phyloP scores from a whole-genome alignment of 2,329 filamentous ascomycete species.

The Ascochyta clinopodiicola region DNA sequence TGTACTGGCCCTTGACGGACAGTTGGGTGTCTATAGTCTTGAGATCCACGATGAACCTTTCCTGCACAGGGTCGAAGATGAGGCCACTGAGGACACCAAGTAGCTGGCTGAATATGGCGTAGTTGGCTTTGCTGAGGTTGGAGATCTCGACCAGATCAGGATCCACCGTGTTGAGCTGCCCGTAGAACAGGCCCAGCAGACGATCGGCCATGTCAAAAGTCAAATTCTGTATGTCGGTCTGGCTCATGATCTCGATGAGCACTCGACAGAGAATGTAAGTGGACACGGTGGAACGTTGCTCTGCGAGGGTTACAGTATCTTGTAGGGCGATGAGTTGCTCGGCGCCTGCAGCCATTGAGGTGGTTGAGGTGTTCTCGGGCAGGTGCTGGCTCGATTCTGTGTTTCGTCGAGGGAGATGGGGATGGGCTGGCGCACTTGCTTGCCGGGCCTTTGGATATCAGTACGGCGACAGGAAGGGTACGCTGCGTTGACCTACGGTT shows the following conservation, averaged over 20 bases:
- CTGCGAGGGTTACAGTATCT: slow-evolving; percentile 77
- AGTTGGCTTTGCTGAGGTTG: slow-evolving; percentile 87
- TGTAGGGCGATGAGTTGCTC: slow-evolving; percentile 58
- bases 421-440: slow-evolving; percentile 28
- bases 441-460: slow-evolving; percentile 40
- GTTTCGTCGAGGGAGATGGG: slow-evolving; percentile 45
- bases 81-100: slow-evolving; percentile 96
- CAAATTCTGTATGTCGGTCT: slow-evolving; percentile 82
- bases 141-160: slow-evolving; percentile 79
- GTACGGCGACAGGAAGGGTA: slow-evolving; percentile 2
- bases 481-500: slow-evolving; percentile 28
- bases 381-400: slow-evolving; percentile 42
- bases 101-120: slow-evolving; percentile 90
- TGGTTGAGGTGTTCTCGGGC: slow-evolving; percentile 31
- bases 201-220: slow-evolving; percentile 93
- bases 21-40: slow-evolving; percentile 79
- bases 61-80: slow-evolving; percentile 84
- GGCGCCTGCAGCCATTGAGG: slow-evolving; percentile 36
- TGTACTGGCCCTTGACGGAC: slow-evolving; percentile 70
- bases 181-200: slow-evolving; percentile 93
- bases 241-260: slow-evolving; percentile 89
- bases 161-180: slow-evolving; percentile 89
- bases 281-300: slow-evolving; percentile 89
- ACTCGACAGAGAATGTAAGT: slow-evolving; percentile 96
- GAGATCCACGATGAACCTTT: slow-evolving; percentile 81